phyloP scores from a whole-genome alignment of 345 rosid genomes.

The Zanthoxylum bungeanum region DNA sequence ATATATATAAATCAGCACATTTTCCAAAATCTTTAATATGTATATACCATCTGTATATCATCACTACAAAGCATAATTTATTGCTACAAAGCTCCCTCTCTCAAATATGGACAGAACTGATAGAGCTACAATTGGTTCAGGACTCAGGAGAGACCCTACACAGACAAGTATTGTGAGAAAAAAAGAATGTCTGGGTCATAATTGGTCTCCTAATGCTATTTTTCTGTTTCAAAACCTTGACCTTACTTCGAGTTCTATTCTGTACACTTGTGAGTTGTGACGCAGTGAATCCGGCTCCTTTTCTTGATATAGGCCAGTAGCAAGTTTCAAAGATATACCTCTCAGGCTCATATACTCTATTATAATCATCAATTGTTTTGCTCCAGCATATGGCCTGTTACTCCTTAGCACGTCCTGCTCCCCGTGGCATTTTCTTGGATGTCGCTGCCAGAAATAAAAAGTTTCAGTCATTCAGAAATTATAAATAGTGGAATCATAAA shows the following conservation, averaged over 20 bases:
- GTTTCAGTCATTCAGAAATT: not conserved
- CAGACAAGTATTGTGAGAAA: too few relatives aligned
- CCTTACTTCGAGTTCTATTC: not conserved
- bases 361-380: not conserved
- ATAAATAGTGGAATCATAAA: not conserved
- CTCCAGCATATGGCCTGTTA: not conserved
- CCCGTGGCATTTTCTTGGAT: conserved; percentile 86
- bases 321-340: not conserved
- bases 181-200: not conserved
- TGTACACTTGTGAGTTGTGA: not conserved
- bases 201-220: not conserved
- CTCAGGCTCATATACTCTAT: not conserved
- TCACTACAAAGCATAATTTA: not conserved
- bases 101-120: not conserved
- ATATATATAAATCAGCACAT: not conserved
- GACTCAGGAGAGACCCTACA: not conserved
- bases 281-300: too few relatives aligned
- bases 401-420: conserved; percentile 35
- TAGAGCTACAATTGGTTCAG: not conserved
- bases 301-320: not conserved
- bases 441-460: conserved; percentile 43
- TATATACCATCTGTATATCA: not conserved
- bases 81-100: not conserved
- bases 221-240: not conserved
- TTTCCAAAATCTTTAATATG: not conserved